Percentiles rank a stretch among this genome's conserved stretches.
phyloP scores from a whole-genome alignment of 2,329 filamentous ascomycete genomes.

The Calonectria pseudoturangicola region DNA sequence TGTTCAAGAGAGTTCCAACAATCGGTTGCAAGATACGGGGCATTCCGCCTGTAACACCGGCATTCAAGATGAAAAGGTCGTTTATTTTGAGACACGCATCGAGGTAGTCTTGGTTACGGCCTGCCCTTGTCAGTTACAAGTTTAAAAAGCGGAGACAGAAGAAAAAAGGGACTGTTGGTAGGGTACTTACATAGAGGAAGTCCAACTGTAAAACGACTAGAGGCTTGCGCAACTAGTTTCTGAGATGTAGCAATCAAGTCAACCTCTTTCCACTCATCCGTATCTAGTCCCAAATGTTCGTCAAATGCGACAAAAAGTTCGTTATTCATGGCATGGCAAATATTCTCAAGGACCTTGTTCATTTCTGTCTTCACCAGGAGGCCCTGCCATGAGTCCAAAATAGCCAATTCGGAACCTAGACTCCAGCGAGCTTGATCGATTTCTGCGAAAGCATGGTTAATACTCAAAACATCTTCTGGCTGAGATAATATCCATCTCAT shows the following conservation, averaged over 20 bases:
- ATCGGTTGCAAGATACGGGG: constrained; percentile 58
- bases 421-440: constrained; percentile 61
- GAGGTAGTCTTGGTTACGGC: constrained; percentile 60
- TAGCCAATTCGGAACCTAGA: constrained; percentile 60
- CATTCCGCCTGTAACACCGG: constrained; percentile 56
- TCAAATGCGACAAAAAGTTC: constrained; percentile 60
- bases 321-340: constrained; percentile 59
- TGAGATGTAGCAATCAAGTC: constrained; percentile 53
- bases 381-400: constrained; percentile 60
- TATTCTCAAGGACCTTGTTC: constrained; percentile 58
- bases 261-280: constrained; percentile 59
- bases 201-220: constrained; percentile 59
- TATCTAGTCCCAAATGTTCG: constrained; percentile 58
- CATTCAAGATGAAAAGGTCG: constrained; percentile 58
- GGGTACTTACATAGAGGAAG: constrained; percentile 54
- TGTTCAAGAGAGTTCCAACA: constrained; percentile 53
- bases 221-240: constrained; percentile 57
- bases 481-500: constrained; percentile 64
- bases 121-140: constrained; percentile 39
- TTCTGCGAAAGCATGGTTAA: constrained; percentile 61
- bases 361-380: constrained; percentile 60
- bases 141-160: neutral
- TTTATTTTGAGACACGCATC: constrained; percentile 55
- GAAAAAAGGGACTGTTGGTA: neutral
- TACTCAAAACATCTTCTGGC: constrained; percentile 61